Conservation (phyloP, 73 alveolate genomes). For the Paramecium bursaria region DNA sequence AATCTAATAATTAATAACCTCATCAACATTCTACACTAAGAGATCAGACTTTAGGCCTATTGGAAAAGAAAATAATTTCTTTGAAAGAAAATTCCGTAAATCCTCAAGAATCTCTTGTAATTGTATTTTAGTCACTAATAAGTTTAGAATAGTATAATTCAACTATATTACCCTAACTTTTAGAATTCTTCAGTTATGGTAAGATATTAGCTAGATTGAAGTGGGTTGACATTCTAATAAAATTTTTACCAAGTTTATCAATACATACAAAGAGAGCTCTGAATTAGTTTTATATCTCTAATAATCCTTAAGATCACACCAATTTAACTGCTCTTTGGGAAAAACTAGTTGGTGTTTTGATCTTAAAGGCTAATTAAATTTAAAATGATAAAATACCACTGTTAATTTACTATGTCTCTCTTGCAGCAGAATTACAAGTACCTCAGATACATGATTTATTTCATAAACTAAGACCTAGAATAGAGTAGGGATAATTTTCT, state of each 20-base stretch:
- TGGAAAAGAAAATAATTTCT: conserved; percentile 9
- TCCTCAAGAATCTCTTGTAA: conserved; percentile 48
- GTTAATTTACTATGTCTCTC: conserved; percentile 14
- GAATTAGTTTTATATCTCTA: conserved; percentile 22
- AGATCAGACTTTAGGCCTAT: conserved; percentile 6
- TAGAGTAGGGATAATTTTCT: conserved; percentile 12
- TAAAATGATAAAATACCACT: conserved; percentile 19
- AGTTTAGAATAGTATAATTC: conserved; percentile 14
- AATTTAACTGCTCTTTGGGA: conserved; percentile 51
- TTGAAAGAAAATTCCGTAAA: conserved; percentile 23
- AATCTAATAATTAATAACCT: neutral
- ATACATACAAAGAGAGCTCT: conserved; percentile 12
- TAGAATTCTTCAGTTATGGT: conserved; percentile 48
- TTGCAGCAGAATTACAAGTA: conserved; percentile 15
- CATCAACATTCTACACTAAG: conserved; percentile 56
- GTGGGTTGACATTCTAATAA: conserved; percentile 37
- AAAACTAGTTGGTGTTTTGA: conserved; percentile 1
- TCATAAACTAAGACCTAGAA: neutral
- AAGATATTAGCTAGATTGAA: conserved; percentile 7
- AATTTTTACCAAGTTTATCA: conserved; percentile 52
- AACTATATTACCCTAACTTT: conserved; percentile 12
- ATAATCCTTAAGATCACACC: neutral
- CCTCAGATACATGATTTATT: neutral
- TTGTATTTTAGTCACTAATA: conserved; percentile 21
- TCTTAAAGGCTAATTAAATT: neutral